Base-by-base conservation (phyloP, 495 filamentous ascomycete species). In the Rhypophila decipiens region DNA sequence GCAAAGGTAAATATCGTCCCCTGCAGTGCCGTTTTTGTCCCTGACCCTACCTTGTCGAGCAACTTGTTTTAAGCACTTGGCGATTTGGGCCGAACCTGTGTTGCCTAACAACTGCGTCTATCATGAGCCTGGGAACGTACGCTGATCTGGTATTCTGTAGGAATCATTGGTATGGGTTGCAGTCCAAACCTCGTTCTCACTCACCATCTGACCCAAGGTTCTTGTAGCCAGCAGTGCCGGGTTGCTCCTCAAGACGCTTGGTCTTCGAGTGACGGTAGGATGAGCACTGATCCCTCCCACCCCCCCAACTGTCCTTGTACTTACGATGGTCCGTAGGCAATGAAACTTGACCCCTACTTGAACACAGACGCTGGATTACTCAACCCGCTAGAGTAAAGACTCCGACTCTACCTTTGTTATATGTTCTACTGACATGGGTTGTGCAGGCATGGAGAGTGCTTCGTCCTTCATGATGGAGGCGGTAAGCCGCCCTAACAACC, bases 311-410 rank as follows among this genome's bases (percentile, higher is more conserved):
- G 20, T 5, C 4, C 20, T 13, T 2, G 4, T 24, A 24, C 10
- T 24, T n/a, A 24, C 22, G 10, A 9, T 20, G 19, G 39, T 22
- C 18, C 38, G 2, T 44, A 12, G 12, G 4, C 20, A n/a, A 80
- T 82, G 57, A 93, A 87, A 65, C 84, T 95, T 46, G 90, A 96
- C 58, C 86, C 87, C 1, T 90, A 90, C 61, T 72, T 90, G 62
- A 89, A 88, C 60, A 73, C 90, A 58, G 88, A 95, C 79, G 90
- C 88, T 11, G 90, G 89, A 37, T 66, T 63, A 5, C 58, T 74
- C 61, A 78, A 78, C 50, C 87, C 87, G 24, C 84, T 74, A 42
- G 87, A 90, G 86, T 87, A 73, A 53, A 77, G 70, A 24, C 21
- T 11, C 13, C 18, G 15, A 20, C 42, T 24, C 21, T 22, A 39